phyloP scores from a whole-genome alignment of 2,329 filamentous ascomycete genomes.

The Lojkania enalia region DNA sequence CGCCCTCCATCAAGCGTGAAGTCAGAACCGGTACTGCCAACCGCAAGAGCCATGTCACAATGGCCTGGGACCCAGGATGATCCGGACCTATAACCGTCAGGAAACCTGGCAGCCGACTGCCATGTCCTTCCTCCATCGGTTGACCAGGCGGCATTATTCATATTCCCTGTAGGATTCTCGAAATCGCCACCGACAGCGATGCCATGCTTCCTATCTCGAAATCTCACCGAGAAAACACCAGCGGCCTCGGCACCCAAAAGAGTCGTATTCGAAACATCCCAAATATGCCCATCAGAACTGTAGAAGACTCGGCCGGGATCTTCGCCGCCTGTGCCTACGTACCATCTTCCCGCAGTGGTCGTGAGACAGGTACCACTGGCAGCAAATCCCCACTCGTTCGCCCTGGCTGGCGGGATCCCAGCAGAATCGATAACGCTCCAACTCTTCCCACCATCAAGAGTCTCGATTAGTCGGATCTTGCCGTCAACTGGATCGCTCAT shows the following conservation, averaged over 20 bases:
- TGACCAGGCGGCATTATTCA: constrained; percentile 29
- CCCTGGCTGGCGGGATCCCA: constrained; percentile 24
- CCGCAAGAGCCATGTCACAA: constrained; percentile 22
- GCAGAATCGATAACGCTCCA: constrained; percentile 22
- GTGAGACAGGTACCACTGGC: constrained; percentile 34
- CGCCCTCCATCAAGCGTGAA: constrained; percentile 32
- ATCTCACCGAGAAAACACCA: constrained; percentile 35
- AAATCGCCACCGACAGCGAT: constrained; percentile 35
- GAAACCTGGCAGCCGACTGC: constrained; percentile 25
- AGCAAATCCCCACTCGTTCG: constrained; percentile 30
- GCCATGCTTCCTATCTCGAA: constrained; percentile 26
- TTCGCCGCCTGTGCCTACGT: constrained; percentile 31
- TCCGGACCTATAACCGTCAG: constrained; percentile 31
- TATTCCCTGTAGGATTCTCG: constrained; percentile 24
- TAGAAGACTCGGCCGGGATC: constrained; percentile 29
- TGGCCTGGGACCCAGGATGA: constrained; percentile 28
- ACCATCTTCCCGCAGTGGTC: constrained; percentile 31
- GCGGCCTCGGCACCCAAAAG: constrained; percentile 29
- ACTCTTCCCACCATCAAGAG: constrained; percentile 26
- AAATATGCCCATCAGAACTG: constrained; percentile 19
- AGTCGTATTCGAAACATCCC: constrained; percentile 25
- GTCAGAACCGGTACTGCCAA: constrained; percentile 33
- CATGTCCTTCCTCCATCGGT: constrained; percentile 27
- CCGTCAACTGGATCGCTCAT: constrained; percentile 36
- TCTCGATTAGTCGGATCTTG: constrained; percentile 32